Percentiles rank a stretch among this genome's conserved stretches.
phyloP scores from a whole-genome alignment of 202 grass and related monocot species.

The Musa balbisiana region DNA sequence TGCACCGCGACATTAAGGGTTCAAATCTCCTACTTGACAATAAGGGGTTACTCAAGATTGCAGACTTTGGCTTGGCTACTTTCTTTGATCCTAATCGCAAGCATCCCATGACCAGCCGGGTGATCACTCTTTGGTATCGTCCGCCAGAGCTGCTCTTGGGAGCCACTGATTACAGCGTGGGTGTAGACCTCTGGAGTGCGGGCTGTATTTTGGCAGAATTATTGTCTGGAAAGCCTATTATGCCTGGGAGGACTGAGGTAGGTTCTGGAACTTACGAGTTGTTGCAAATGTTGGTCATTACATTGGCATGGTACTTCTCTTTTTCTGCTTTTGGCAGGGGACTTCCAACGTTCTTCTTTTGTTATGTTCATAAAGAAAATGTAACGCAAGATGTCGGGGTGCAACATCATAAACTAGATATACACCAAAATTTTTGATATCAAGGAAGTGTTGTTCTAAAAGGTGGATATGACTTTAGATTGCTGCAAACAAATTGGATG shows the following conservation, averaged over 20 bases:
- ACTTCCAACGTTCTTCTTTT: too few relatives aligned
- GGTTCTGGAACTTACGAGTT: neutral
- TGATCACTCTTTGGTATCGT: constrained; percentile 10
- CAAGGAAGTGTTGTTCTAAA: too few relatives aligned
- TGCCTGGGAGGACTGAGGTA: constrained; percentile 13
- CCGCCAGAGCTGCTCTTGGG: constrained; percentile 8
- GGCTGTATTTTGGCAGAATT: constrained; percentile 16
- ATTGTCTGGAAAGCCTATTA: neutral
- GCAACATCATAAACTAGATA: too few relatives aligned
- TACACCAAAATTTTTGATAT: too few relatives aligned
- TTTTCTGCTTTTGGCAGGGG: neutral
- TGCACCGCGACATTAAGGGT: constrained; percentile 12
- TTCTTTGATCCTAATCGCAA: constrained; percentile 10
- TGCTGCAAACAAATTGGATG: neutral
- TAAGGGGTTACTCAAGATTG: constrained; percentile 3
- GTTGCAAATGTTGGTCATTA: neutral
- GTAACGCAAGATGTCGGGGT: too few relatives aligned
- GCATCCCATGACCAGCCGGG: constrained; percentile 9
- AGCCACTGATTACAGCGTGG: constrained; percentile 4
- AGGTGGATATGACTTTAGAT: neutral
- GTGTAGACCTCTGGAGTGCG: constrained; percentile 3
- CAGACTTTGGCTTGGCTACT: constrained; percentile 12
- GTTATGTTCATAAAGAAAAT: too few relatives aligned
- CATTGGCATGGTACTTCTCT: neutral
- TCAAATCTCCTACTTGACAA: constrained; percentile 13